Evolutionary conservation across 2,329 filamentous ascomycete species (phyloP).

Genomic region (Podosphaera aphanis): DNA sequence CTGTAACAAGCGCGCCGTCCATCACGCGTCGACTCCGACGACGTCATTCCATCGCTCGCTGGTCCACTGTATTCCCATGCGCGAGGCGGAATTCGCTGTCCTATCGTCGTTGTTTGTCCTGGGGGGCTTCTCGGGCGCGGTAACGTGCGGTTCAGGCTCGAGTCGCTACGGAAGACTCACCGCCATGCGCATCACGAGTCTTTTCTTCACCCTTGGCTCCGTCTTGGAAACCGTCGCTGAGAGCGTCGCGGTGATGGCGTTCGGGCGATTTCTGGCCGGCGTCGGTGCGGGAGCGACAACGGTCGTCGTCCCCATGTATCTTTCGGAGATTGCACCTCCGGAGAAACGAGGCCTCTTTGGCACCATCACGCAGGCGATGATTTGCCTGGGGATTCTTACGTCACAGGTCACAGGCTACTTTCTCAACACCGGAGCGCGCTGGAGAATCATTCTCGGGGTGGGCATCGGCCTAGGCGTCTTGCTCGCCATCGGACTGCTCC

Average conservation of each 20-base stretch:
- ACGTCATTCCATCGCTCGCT: conserved; percentile 18
- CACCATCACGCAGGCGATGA: conserved; percentile 73
- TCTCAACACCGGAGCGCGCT: conserved; percentile 52
- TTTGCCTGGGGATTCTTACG: conserved; percentile 70
- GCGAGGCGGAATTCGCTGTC: conserved; percentile 53
- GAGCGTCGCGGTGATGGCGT: conserved; percentile 40
- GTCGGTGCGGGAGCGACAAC: conserved; percentile 71
- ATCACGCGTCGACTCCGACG: no score
- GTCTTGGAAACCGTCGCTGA: conserved; percentile 48
- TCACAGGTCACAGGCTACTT: conserved; percentile 76
- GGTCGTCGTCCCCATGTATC: conserved; percentile 83
- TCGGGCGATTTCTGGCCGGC: conserved; percentile 61
- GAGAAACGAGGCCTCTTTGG: conserved; percentile 56
- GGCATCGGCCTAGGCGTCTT: conserved; percentile 43
- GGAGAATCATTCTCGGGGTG: conserved; percentile 61
- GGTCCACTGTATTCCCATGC: conserved; percentile 75
- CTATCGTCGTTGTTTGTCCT: conserved; percentile 81
- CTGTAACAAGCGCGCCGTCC: conserved; percentile 41
- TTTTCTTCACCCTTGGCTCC: conserved; percentile 57
- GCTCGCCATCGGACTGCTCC: conserved; percentile 46
- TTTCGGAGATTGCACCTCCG: conserved; percentile 70
- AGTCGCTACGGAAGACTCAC: conserved; percentile 52
- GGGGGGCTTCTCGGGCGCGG: conserved; percentile 64
- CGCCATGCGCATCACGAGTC: conserved; percentile 53
- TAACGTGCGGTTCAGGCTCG: conserved; percentile 57